Base-by-base conservation (phyloP, 225 moss, liverwort and hornwort species). In the Rhytidiadelphus loreus region DNA sequence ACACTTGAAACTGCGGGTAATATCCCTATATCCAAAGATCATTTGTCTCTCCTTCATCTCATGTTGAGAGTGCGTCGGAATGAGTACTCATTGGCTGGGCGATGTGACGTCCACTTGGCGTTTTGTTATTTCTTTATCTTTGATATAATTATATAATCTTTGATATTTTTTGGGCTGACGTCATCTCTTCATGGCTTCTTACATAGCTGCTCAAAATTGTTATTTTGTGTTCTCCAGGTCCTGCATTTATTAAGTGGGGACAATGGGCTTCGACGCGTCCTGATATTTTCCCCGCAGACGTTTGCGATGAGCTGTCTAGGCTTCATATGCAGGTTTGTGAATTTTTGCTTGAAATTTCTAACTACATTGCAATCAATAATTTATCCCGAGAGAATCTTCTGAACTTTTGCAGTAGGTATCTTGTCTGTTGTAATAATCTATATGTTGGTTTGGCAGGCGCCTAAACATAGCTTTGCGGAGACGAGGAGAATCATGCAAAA, bases 241-340 rank as follows among this genome's bases (percentile, higher is more conserved):
- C 98, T 90, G 98, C 98, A 30, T 98, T 98, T 82, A 98, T 97
- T 83, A 98, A 98, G 78, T 98, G 98, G 98, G 98, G 96, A 89
- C 98, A 98, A 88, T 98, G 98, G 98, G 98, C 98, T 78, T 95
- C 98, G 74, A 98, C 98, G 66, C 95, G 96, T 56, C 98, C 98
- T 81, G 98, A 98, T 90, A 91, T 98, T 77, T 98, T 98, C 83
- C 93, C 97, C 16, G 92, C 91, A 62, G 98, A 98, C 88, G 75
- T 97, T 84, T 98, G 98, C 76, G 94, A 96, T 60, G 93, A 92
- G 84, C 91, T 98, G 20, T 91, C 98, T 88, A 97, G 94, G 87
- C 93, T 98, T 77, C 98, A 98, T 46, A 97, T 97, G 96, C 96
- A 97, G 97, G 97, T 96, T 69, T 69, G 68, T 90, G 46, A 81